Evolutionary conservation across 129 eudicot genomes (phyloP), one percentile per base, ranked within the genome.

Genomic region (Saussurea involucrata): DNA sequence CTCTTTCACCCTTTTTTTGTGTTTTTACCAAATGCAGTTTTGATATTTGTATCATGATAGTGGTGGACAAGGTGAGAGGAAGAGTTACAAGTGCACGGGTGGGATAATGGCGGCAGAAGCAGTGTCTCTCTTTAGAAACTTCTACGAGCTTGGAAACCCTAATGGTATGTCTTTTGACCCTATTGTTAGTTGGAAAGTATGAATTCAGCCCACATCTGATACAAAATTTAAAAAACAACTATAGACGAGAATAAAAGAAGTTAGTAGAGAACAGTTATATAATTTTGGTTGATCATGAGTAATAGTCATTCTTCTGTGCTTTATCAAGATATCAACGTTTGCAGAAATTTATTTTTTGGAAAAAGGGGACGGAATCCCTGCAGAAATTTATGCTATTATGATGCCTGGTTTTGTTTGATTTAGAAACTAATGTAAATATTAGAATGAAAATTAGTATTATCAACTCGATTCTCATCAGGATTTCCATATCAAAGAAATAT

Each of bases 71-170:
- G 61, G 66, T 29, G 67, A 63, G 40, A 72, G 79, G 18, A 86
- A 68, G 76, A 86, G 96, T 55, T 94, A 87, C 80, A 87, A 89
- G 69, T 89, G 96, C 76, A 87, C 88, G 21, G 97, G 96, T 36
- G 97, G 98, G 72, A 79, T 91, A 63, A 88, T 91, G 96, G 97
- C 96, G 5, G 75, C 85, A 29, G 97, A 92, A 89, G 96, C 97
- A 22, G 81, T 95, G 32, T 72, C 88, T 78, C 89, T 95, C 33
- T 78, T 95, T 4, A 81, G 90, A 80, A 87, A 77, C 83, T 92
- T 95, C 80, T 92, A 95, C 53, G 99, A 95, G 83, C 94, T 88
- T 73, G 97, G 97, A 77, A 95, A 91, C 75, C 99, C 97, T 71
- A 92, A 95, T 75, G 94, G 92, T 90, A 82, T 36, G 65, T 68